phyloP scores from a whole-genome alignment of 345 rosid genomes.

The Linum tenue region DNA sequence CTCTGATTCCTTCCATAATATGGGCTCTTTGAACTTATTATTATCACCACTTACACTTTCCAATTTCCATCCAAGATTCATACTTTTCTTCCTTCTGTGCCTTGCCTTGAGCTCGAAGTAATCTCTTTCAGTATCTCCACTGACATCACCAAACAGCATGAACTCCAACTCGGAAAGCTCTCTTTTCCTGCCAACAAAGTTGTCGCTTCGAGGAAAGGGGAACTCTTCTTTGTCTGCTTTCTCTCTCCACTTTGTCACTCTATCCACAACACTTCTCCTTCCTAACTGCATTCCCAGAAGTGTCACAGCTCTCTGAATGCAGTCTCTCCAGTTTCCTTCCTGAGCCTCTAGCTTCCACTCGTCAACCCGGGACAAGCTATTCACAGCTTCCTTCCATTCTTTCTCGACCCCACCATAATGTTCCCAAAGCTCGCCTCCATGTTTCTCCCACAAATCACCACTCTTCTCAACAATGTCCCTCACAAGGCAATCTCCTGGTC shows the following conservation, averaged over 20 bases:
- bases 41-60: constrained; percentile 16
- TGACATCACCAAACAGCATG: constrained; percentile 73
- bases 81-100: constrained; percentile 56
- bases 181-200: constrained; percentile 80
- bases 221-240: constrained; percentile 78
- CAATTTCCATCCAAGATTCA: constrained; percentile 53
- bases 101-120: constrained; percentile 77
- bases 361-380: constrained; percentile 54
- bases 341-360: constrained; percentile 92
- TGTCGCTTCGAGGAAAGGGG: constrained; percentile 72
- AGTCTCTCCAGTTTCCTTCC: constrained; percentile 87
- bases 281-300: constrained; percentile 70
- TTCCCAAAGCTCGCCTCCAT: constrained; percentile 82
- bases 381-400: constrained; percentile 91
- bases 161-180: constrained; percentile 83
- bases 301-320: constrained; percentile 63
- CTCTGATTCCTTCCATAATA: constrained; percentile 90
- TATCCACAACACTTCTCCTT: constrained; percentile 79
- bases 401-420: constrained; percentile 76
- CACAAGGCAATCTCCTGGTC: constrained; percentile 78
- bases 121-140: constrained; percentile 66
- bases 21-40: constrained; percentile 78
- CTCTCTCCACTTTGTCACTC: constrained; percentile 76
- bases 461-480: constrained; percentile 89
- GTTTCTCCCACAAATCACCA: constrained; percentile 91